These are phyloP conservation scores for Fibroporia radiculosa DNA, from an alignment of 768 basidiomycete genomes.

Conservation along the genomic window DNA sequence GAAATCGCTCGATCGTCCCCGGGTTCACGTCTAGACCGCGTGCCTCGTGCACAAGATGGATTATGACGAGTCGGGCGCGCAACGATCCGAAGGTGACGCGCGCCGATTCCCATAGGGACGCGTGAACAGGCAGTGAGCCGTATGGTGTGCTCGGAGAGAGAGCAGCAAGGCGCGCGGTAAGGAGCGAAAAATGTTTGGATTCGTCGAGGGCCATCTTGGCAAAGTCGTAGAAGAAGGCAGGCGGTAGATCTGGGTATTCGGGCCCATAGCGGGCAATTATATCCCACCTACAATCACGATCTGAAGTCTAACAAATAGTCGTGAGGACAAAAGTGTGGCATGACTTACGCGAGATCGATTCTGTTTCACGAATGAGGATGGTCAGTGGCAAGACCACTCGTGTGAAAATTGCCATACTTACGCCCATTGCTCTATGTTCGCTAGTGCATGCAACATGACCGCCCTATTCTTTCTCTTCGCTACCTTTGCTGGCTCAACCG, in stretches of 20 bases:
- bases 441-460: conserved; percentile 74
- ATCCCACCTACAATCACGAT: conserved; percentile 60
- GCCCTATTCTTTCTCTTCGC: conserved; percentile 56
- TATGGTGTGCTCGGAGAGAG: conserved; percentile 63
- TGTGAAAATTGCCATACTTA: conserved; percentile 32
- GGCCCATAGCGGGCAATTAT: conserved; percentile 75
- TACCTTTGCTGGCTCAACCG: conserved; percentile 52
- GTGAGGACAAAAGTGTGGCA: too few relatives aligned
- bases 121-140: conserved; percentile 65
- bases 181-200: conserved; percentile 74
- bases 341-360: conserved; percentile 64
- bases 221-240: conserved; percentile 75
- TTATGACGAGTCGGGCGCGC: conserved; percentile 68
- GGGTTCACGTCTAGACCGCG: conserved; percentile 82
- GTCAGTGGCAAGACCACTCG: too few relatives aligned
- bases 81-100: conserved; percentile 58
- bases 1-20: conserved; percentile 65
- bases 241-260: conserved; percentile 49
- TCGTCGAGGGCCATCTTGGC: conserved; percentile 82
- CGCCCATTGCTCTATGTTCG: conserved; percentile 89
- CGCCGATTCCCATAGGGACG: conserved; percentile 76
- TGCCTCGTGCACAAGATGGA: conserved; percentile 82
- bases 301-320: too few relatives aligned
- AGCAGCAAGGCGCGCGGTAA: conserved; percentile 51
- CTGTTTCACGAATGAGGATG: conserved; percentile 13